Evolutionary conservation across 495 filamentous ascomycete genomes (phyloP).

Genomic region (Penicillium parvum): DNA sequence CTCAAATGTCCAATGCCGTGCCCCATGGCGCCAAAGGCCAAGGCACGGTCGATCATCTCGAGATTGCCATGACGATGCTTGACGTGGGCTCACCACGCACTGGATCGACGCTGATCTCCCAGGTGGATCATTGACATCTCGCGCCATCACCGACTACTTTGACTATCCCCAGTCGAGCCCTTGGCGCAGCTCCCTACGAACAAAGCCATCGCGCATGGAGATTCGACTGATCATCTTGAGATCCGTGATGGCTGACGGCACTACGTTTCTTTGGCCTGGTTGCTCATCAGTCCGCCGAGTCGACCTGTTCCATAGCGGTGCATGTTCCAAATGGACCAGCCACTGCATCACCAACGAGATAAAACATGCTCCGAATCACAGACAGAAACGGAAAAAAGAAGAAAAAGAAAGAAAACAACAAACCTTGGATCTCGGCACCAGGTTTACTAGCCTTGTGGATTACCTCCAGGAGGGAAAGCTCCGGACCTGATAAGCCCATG

Average conservation of each 20-base stretch:
- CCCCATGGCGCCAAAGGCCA: conserved; percentile 9
- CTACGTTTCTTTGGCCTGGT: not conserved
- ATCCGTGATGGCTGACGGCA: conserved; percentile 14
- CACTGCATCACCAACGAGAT: too few relatives aligned
- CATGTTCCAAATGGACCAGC: too few relatives aligned
- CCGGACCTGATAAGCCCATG: conserved; percentile 7
- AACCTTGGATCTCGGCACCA: not conserved
- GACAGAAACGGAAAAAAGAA: too few relatives aligned
- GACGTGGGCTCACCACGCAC: conserved; percentile 21
- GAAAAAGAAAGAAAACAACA: not conserved
- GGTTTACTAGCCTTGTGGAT: conserved; percentile 6
- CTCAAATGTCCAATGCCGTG: too few relatives aligned
- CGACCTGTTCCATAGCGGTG: too few relatives aligned
- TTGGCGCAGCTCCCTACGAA: conserved; percentile 17
- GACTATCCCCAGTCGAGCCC: conserved; percentile 16
- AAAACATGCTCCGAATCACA: too few relatives aligned
- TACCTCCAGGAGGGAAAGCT: not conserved
- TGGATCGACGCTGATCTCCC: conserved; percentile 20
- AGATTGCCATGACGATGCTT: conserved; percentile 20
- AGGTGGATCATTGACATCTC: conserved; percentile 20
- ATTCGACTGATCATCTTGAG: conserved; percentile 21
- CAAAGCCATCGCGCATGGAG: not conserved
- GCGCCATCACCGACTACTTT: conserved; percentile 1
- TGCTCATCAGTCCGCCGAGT: too few relatives aligned
- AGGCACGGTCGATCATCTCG: conserved; percentile 24